Base-by-base conservation (phyloP, 2,329 filamentous ascomycete genomes). In the Aureobasidium leucospermi region DNA sequence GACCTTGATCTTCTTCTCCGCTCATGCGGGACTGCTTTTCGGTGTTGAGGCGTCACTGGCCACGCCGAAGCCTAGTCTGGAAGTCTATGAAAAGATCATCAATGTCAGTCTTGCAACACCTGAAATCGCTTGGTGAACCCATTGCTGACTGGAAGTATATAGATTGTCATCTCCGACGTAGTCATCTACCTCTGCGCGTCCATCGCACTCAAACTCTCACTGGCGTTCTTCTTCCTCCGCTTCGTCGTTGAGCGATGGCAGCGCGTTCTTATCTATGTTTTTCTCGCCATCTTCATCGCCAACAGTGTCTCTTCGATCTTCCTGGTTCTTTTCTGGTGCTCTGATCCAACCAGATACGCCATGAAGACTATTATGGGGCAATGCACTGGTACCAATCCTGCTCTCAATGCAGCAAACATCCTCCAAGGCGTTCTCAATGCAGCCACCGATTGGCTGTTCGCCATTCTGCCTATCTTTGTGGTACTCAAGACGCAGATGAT, bases 201-300 rank as follows among this genome's bases (percentile, higher is more conserved):
- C 62, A 71, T 74, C 60, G 61, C 71, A 11, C 64, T 77, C 59
- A 78, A 78, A 62, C 70, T 78, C 29, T 76, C 76, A 2, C 64
- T 78, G 7, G 74, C 70, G 9, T 64, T 78, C 32, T 77, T 77
- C 67, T 77, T 77, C 64, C 67, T 74, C 3, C 74, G 76, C 3
- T 73, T 78, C 45, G 67, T 76, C 11, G 67, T 65, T 16, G 67
- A 70, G 38, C 55, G 47, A 13, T 76, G 73, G 71, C 76, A 78
- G 32, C 62, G 63, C 16, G 57, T 62, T 29, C 62, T 65, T 11
- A 62, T 72, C 31, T 68, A 67, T 39, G 53, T 47, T 11, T 62
- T 67, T 29, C 63, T 71, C 28, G 51, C 47, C 29, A 52, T 60
- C 36, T 36, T 29, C 23, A 65, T 38, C 11, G 65, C 70, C 15